Base-by-base conservation (phyloP, 805 yeast genomes). In the Candida anglica region DNA sequence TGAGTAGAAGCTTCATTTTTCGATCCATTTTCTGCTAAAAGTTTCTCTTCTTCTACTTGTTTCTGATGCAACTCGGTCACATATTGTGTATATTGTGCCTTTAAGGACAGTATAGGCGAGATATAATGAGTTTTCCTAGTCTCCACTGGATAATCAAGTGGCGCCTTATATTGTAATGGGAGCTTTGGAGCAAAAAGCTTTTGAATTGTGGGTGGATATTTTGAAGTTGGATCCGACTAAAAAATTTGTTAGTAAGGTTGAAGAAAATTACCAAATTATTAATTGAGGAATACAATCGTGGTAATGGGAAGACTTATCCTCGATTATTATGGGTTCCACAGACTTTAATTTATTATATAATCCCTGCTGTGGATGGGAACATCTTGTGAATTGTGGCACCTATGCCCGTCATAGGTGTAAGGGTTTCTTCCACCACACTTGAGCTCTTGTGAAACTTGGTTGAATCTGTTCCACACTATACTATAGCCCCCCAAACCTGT, bases 171-270 rank as follows among this genome's bases (percentile, higher is more conserved):
- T 21, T 67, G 63, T n/a, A 76, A 52, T 19, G 85, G 84, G 8
- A 77, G 74, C 27, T 71, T 64, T 4, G 85, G 80, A 5, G 65
- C 63, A 47, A 80, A 80, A 18, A 79, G 66, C 47, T 69, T 65
- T 36, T 71, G 73, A 27, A 79, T 60, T 25, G 58, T 59, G 5
- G 53, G 47, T 0, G 72, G 72, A 38, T 63, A 67, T 36, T 53
- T 52, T 25, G 52, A 53, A 21, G 44, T 43, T 26, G 47, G 43
- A 31, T 50, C 50, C 6, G 32, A 19, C 32, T 30, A 15, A 4
- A 17, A 7, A 18, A 6, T n/a, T 21, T 21, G 32, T 28, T 28
- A 28, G 32, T 28, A 21, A 11, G 10, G 23, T 9, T 9, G 23
- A 21, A 9, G 23, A 21, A 11, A 21, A 21, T n/a, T n/a, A n/a